Evolutionary conservation across 257 asterid genomes (phyloP), one percentile per base, ranked within the genome.

Genomic region (Thymus mandschuricus): DNA sequence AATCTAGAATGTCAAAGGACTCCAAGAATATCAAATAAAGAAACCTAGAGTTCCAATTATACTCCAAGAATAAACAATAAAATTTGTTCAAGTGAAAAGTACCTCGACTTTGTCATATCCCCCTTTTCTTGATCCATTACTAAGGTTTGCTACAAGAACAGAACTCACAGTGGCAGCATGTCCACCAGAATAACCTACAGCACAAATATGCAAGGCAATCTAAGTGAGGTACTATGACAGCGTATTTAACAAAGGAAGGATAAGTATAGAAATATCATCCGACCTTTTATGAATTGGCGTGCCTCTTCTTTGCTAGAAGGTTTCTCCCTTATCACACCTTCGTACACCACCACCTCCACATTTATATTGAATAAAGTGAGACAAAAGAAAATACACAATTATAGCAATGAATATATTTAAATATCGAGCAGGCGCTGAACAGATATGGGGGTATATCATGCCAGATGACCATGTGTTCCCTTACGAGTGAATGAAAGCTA

Each of bases 81-180:
- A 31, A 28, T 72, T 48, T 61, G 40, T 59, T 55, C 35, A 58
- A 54, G 44, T 30, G 54, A 61, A 66, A 73, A 45, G 66, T 83
- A 95, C 99, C 98, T 92, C 99, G 46, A 90, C 99, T 87, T 75
- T 88, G 88, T 95, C 99, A 87, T 87, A 95, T 12, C 78, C 96
- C 67, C 94, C 97, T 85, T 78, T 89, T 68, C 83, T 84, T 40
- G 68, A 50, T 79, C 96, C 96, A 28, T 90, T 81, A 83, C 73
- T 81, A 50, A 95, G 91, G 88, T 95, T 86, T 31, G 96, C 85
- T 64, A 92, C 96, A 68, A 89, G 77, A 73, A 92, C 97, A 76
- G 99, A 95, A 72, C 96, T 92, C 75, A 95, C 87, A 4, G 97
- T 92, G 2, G 95, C 85, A 38, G 91, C 85, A 75, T 61, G 79